phyloP scores from a whole-genome alignment of 2,329 filamentous ascomycete species.

The Xylariaceae sp. region DNA sequence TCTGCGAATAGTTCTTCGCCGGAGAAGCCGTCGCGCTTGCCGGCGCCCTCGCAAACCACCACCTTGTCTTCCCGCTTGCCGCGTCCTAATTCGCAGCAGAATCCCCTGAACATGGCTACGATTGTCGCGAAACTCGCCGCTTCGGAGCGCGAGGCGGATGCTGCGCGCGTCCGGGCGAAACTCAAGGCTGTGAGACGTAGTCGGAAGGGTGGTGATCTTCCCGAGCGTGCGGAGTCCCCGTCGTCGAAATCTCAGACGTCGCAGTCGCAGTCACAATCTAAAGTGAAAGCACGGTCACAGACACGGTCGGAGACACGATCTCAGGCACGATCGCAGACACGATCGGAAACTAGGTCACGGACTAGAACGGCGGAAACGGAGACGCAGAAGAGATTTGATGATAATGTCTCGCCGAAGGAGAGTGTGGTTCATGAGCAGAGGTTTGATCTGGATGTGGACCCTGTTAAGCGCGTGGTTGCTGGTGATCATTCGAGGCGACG shows the following conservation, averaged over 20 bases:
- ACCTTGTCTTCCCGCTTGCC: slow-evolving; percentile 27
- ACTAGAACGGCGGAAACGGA: neutral
- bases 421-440: slow-evolving; percentile 10
- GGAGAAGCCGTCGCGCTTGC: neutral
- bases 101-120: slow-evolving; percentile 54
- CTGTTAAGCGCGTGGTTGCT: slow-evolving; percentile 25
- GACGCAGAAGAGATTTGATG: slow-evolving; percentile 1
- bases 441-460: slow-evolving; percentile 25
- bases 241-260: neutral
- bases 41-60: slow-evolving; percentile 5
- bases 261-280: neutral
- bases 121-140: slow-evolving; percentile 61
- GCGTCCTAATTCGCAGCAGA: slow-evolving; percentile 42
- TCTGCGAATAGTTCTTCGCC: neutral
- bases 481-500: neutral
- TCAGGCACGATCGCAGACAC: neutral
- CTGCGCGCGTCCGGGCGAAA: slow-evolving; percentile 58
- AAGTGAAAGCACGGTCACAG: neutral
- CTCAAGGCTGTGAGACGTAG: slow-evolving; percentile 47
- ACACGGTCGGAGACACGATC: neutral
- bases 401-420: slow-evolving; percentile 14
- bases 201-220: slow-evolving; percentile 21
- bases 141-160: slow-evolving; percentile 58
- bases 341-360: neutral
- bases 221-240: neutral